phyloP scores from a whole-genome alignment of 2,329 filamentous ascomycete genomes.

The Capronia coronata region DNA sequence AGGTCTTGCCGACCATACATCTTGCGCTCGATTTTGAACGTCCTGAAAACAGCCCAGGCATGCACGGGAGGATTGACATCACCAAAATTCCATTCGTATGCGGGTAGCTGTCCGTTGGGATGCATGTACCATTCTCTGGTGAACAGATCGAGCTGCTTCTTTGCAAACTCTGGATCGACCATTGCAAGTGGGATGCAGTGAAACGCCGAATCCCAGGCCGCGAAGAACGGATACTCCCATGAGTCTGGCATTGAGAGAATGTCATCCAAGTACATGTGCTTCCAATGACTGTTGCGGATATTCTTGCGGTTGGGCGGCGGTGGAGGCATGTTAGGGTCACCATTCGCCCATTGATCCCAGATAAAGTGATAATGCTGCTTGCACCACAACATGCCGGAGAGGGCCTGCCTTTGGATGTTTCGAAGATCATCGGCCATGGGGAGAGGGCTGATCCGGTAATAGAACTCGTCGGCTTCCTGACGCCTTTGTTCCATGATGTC shows the following conservation, averaged over 20 bases:
- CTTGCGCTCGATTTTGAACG: constrained; percentile 97
- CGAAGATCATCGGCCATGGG: constrained; percentile 90
- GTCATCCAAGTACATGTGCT: constrained; percentile 89
- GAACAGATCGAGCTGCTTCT: constrained; percentile 94
- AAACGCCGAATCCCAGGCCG: constrained; percentile 94
- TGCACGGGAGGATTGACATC: constrained; percentile 96
- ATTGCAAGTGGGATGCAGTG: constrained; percentile 94
- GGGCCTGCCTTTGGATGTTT: constrained; percentile 90
- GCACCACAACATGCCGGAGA: constrained; percentile 97
- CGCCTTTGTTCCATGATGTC: constrained; percentile 78
- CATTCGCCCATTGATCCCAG: constrained; percentile 97
- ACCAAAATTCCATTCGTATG: constrained; percentile 95
- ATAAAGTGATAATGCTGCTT: constrained; percentile 97
- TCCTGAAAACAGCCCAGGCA: constrained; percentile 90
- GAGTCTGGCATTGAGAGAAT: constrained; percentile 97
- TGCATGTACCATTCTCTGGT: constrained; percentile 99
- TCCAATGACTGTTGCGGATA: constrained; percentile 84
- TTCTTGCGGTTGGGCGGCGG: constrained; percentile 73
- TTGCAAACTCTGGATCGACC: constrained; percentile 96
- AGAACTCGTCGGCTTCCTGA: constrained; percentile 94
- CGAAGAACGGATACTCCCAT: constrained; percentile 98
- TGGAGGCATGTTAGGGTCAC: constrained; percentile 79
- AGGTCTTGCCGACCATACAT: constrained; percentile 91
- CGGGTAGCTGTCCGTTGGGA: constrained; percentile 88
- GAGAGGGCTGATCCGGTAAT: constrained; percentile 83